Percentiles rank a stretch among this genome's conserved stretches.
Conservation (phyloP, 2,329 filamentous ascomycete genomes). For the Plectosphaerella sp. region DNA sequence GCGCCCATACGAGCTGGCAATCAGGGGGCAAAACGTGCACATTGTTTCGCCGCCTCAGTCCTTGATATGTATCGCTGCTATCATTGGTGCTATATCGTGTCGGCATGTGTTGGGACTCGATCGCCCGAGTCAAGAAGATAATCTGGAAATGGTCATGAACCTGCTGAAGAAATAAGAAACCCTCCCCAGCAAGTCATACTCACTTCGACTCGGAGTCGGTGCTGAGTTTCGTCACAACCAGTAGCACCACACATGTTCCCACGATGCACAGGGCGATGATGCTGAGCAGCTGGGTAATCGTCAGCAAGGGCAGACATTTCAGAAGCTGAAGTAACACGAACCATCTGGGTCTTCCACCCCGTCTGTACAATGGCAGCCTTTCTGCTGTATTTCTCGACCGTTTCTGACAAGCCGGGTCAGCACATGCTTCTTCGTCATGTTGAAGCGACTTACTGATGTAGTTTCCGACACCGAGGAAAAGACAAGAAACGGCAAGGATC, state of each 20-base stretch:
- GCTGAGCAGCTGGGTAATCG: slow-evolving; percentile 48
- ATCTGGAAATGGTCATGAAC: too few species aligned
- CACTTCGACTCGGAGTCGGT: background rate
- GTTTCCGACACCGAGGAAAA: slow-evolving; percentile 75
- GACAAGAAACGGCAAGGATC: slow-evolving; percentile 71
- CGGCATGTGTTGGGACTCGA: too few species aligned
- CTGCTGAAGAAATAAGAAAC: too few species aligned
- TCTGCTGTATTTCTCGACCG: slow-evolving; percentile 74
- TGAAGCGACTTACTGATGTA: slow-evolving; percentile 62
- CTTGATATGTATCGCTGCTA: too few species aligned
- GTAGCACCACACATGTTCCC: slow-evolving; percentile 59
- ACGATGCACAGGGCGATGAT: slow-evolving; percentile 60
- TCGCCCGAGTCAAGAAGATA: too few species aligned
- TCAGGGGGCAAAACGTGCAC: too few species aligned
- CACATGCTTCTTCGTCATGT: too few species aligned
- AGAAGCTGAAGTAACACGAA: slow-evolving; percentile 30
- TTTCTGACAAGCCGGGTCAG: slow-evolving; percentile 34
- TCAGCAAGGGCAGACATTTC: background rate
- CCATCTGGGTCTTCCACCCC: slow-evolving; percentile 86
- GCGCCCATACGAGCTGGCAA: too few species aligned
- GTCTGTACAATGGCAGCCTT: slow-evolving; percentile 82
- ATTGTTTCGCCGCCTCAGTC: too few species aligned
- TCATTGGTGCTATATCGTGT: too few species aligned
- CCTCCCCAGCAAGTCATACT: too few species aligned
- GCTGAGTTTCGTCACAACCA: slow-evolving; percentile 42